phyloP scores from a whole-genome alignment of 768 basidiomycete species.

The Tubosaeta brunneosetosa region DNA sequence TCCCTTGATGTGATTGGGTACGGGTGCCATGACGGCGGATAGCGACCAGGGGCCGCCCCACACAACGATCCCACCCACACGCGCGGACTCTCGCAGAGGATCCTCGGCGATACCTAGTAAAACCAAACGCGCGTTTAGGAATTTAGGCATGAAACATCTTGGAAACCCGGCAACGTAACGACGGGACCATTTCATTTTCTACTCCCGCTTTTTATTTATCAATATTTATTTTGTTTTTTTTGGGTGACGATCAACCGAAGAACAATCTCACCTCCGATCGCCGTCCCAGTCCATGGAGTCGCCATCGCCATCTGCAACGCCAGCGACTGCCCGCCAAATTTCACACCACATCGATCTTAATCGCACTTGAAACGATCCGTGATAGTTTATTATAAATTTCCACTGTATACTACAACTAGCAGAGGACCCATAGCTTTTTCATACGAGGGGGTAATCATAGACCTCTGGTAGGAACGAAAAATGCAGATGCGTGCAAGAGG shows the following conservation, averaged over 20 bases:
- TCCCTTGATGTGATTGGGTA: too few relatives aligned
- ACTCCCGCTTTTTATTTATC: not conserved
- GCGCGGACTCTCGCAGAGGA: too few relatives aligned
- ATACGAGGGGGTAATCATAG: not conserved
- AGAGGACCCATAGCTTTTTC: slow-evolving; percentile 5
- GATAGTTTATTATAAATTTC: slow-evolving; percentile 17
- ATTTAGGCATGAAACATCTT: not conserved
- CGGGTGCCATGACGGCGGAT: too few relatives aligned
- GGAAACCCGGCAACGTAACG: not conserved
- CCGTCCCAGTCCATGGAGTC: not conserved
- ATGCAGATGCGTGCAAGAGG: not conserved
- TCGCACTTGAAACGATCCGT: not conserved
- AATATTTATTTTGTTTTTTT: not conserved
- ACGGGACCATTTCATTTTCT: not conserved
- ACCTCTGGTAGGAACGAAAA: not conserved
- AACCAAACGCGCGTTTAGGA: not conserved
- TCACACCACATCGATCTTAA: not conserved
- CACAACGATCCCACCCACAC: too few relatives aligned
- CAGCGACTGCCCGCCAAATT: too few relatives aligned
- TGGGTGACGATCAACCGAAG: not conserved
- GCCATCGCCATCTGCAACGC: too few relatives aligned
- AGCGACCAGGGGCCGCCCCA: too few relatives aligned
- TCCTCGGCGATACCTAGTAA: not conserved
- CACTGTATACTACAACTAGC: slow-evolving; percentile 20
- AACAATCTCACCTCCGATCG: not conserved